Evolutionary conservation across 345 rosid species (phyloP).

Genomic region (Populus nigra): DNA sequence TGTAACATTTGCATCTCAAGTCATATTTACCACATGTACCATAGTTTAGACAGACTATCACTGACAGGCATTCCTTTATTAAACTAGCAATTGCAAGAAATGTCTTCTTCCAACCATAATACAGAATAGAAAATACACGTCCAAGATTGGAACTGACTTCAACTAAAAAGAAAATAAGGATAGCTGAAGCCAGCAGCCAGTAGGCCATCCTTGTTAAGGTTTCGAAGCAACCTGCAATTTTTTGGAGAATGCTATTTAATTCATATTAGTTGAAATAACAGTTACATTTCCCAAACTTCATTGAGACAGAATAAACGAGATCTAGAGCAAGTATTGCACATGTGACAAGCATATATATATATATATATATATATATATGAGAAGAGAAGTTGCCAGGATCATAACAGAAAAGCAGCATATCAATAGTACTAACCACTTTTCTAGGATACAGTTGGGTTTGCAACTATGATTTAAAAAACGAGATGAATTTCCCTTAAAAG

Average conservation of each 20-base stretch:
- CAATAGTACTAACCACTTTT: conserved; percentile 67
- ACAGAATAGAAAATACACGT: neutral
- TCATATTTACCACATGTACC: too few species aligned
- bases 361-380: too few species aligned
- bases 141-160: neutral
- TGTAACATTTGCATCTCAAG: too few species aligned
- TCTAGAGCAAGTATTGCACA: neutral
- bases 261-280: neutral
- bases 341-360: too few species aligned
- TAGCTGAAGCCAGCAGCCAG: neutral
- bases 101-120: too few species aligned
- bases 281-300: neutral
- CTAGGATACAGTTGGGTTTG: conserved; percentile 78
- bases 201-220: neutral
- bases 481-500: conserved; percentile 86
- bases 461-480: conserved; percentile 96
- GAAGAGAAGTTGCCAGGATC: neutral
- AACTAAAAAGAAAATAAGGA: neutral
- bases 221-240: neutral
- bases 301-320: neutral
- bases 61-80: too few species aligned
- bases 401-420: neutral
- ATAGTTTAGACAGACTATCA: too few species aligned
- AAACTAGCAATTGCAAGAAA: too few species aligned
- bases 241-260: neutral